Conservation (phyloP, 2,329 filamentous ascomycete species). For the Diaporthe citrichinensis region DNA sequence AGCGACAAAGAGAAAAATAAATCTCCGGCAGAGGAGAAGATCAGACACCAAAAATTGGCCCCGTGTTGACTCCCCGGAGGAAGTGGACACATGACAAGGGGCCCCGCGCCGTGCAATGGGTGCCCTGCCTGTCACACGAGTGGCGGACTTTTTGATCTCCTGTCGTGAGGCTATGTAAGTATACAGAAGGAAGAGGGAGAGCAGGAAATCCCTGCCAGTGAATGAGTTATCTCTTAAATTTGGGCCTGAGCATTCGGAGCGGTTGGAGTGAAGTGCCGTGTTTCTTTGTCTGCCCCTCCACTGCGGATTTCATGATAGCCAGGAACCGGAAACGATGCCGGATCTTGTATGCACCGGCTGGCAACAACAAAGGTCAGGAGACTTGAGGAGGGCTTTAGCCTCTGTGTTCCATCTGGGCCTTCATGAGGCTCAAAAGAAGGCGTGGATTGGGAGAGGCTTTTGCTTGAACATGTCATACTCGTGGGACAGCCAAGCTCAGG, state of each 20-base stretch:
- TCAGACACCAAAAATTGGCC: slow-evolving; percentile 11
- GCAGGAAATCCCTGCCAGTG: neutral
- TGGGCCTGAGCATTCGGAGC: neutral
- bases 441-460: neutral
- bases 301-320: too few species aligned
- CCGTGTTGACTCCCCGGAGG: neutral
- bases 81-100: slow-evolving; percentile 6
- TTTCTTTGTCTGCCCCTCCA: neutral
- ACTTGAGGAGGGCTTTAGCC: neutral
- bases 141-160: slow-evolving; percentile 28
- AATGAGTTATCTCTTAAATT: neutral
- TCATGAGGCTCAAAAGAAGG: neutral
- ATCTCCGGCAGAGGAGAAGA: neutral
- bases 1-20: neutral
- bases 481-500: neutral
- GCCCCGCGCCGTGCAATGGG: slow-evolving; percentile 19
- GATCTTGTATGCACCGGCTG: neutral
- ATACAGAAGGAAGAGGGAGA: neutral
- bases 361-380: neutral
- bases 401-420: neutral
- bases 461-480: neutral
- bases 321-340: neutral
- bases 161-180: slow-evolving; percentile 29
- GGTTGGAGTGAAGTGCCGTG: neutral
- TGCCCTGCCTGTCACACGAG: slow-evolving; percentile 22